Percentiles rank a stretch among this genome's conserved stretches.
Evolutionary conservation across 2,329 filamentous ascomycete genomes (phyloP).

Genomic region (Anthostomella pinea): DNA sequence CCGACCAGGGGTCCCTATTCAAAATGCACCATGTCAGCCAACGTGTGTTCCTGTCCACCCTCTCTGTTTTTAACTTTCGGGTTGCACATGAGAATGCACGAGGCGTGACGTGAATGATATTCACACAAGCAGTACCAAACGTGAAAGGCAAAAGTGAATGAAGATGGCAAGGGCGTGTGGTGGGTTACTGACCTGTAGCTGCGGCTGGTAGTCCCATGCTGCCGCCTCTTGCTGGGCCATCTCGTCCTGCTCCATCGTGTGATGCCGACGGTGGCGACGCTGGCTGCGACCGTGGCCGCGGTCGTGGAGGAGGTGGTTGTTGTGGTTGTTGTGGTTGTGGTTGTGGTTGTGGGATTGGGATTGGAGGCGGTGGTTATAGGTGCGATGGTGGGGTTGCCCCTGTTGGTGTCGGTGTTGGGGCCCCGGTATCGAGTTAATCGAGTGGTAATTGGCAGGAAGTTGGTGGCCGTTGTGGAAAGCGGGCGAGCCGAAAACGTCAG

Average conservation of each 20-base stretch:
- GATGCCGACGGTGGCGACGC: conserved; percentile 11
- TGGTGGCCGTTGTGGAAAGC: conserved; percentile 22
- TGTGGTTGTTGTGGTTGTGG: conserved; percentile 10
- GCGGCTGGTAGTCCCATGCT: conserved; percentile 56
- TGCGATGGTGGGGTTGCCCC: conserved; percentile 13
- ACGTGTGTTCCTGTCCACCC: too few relatives aligned
- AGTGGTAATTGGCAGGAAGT: too few relatives aligned
- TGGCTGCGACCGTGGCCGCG: conserved; percentile 3
- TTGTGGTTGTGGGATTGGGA: conserved; percentile 13
- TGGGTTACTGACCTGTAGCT: conserved; percentile 47
- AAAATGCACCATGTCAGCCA: too few relatives aligned
- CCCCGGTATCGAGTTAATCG: too few relatives aligned
- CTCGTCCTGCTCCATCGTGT: conserved; percentile 44
- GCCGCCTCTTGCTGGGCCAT: conserved; percentile 59
- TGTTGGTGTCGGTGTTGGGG: conserved; percentile 16
- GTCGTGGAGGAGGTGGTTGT: conserved; percentile 8
- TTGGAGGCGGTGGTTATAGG: conserved; percentile 20
- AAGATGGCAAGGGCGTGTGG: conserved; percentile 4
- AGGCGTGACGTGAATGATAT: conserved; percentile 1
- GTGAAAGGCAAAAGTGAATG: conserved; percentile 1
- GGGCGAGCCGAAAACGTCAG: conserved; percentile 24
- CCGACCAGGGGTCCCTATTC: conserved; percentile 81
- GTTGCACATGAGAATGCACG: conserved; percentile 10
- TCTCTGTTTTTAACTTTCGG: too few relatives aligned
- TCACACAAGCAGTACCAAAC: too few relatives aligned